Base-by-base conservation (phyloP, 768 basidiomycete species). In the Macrolepiota fuliginosa region DNA sequence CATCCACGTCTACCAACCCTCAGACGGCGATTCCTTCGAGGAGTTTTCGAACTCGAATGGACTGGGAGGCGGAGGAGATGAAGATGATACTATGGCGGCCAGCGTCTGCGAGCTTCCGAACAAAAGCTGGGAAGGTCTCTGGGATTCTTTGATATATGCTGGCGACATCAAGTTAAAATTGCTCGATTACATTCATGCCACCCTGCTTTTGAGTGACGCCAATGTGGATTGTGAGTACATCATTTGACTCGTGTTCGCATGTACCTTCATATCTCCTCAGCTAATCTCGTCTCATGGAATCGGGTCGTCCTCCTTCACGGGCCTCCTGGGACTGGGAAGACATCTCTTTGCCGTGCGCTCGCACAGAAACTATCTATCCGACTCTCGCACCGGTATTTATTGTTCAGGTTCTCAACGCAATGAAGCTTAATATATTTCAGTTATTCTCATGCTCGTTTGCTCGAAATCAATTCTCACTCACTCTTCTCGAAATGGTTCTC, bases 401-500 rank as follows among this genome's bases (percentile, higher is more conserved):
- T 24, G 65, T 19, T 17, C 19, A 19, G 40, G n/a, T 56, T 45
- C 19, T 32, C 40, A 46, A 50, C 55, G 65, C 32, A 17, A 19
- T 13, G 15, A 35, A 17, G 13, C 37, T 46, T 54, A 56, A 24
- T 19, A 45, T 47, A 32, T 19, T 39, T 52, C 67, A 96, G 95
- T 27, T 99, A 97, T 71, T 79, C 90, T 0, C 83, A 91, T 73
- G 85, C 93, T 37, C 91, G 94, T 50, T 79, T 99, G 11, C 83
- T 99, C 49, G 97, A 99, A 73, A 97, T 99, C 69, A 98, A 98
- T 71, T 96, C 97, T 0, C 97, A 98, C 75, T 98, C 96, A 1
- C 82, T 99, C 15, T 98, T 99, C 72, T 96, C 94, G 15, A 92
- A 95, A 67, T 99, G 97, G 96, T 99, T 98, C 76, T 98, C 96